Base-by-base conservation (phyloP, 495 filamentous ascomycete genomes). In the Aspergillus affinis region DNA sequence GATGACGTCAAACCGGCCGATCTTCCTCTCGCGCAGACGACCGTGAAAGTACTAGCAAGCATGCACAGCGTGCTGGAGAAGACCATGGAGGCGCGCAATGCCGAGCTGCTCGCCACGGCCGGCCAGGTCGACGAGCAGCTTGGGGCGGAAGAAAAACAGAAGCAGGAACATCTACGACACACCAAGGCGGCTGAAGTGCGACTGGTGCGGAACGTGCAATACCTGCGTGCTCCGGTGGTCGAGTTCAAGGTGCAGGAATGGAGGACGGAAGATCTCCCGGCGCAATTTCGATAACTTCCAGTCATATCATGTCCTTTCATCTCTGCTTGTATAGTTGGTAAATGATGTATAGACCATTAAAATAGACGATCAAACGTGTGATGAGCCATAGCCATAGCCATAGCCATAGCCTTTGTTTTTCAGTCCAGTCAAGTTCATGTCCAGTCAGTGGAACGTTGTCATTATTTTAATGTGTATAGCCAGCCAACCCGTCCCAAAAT, bases 1-100 rank as follows among this genome's bases (percentile, higher is more conserved):
- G 89, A 94, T 55, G 79, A 82, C 27, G 86, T 93, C 1, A 74
- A 80, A 8, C 76, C 89, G 2, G 75, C 82, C 21, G 85, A 92
- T 9, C 71, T 98, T 26, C 94, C 94, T 8, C 79, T 98, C 0
- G 91, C 93, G 2, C 84, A 82, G 58, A 89, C 94, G 0, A 83
- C 87, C 4, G 88, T 93, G 78, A 92, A 88, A 76, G 94, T 96
- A 9, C 70, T 98, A n/a, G 91, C 87, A 0, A 93, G 88, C 67
- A 98, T 98, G 94, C 91, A 96, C 62, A 80, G 85, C 62, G 86
- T 98, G 36, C 74, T 98, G 45, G 81, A 82, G 62, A 86, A 85
- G 77, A 98, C 94, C 32, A 84, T 87, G 68, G 80, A 83, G 66
- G 81, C 79, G 58, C 87, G 91, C 59, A 82, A 89, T 69, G 67